Conservation (phyloP, 148 eudicot species). For the Fallopia convolvulus region DNA sequence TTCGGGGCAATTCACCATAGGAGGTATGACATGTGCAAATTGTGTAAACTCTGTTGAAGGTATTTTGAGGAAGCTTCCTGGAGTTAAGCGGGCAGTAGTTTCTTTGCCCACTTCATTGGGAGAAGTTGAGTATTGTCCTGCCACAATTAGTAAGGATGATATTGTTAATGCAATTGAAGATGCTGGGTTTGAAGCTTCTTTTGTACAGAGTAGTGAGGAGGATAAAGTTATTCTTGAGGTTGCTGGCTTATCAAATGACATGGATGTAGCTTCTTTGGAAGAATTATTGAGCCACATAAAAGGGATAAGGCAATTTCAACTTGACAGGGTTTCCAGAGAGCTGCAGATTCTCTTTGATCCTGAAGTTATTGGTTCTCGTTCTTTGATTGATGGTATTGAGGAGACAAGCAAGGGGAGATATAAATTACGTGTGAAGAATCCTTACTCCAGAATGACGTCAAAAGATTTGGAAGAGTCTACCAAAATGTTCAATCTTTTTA, state of each 20-base stretch:
- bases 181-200: constrained; percentile 95
- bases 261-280: constrained; percentile 57
- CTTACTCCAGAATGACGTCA: constrained; percentile 74
- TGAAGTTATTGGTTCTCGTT: constrained; percentile 67
- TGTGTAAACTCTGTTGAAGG: constrained; percentile 97
- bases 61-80: constrained; percentile 66
- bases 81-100: constrained; percentile 72
- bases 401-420: constrained; percentile 52
- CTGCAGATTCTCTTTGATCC: constrained; percentile 85
- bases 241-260: constrained; percentile 47
- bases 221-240: constrained; percentile 63
- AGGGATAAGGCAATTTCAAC: constrained; percentile 57
- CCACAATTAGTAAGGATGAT: constrained; percentile 57
- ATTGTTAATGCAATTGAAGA: constrained; percentile 85
- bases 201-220: constrained; percentile 89
- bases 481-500: constrained; percentile 74
- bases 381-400: constrained; percentile 71
- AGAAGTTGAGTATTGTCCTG: constrained; percentile 87
- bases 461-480: constrained; percentile 79
- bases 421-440: constrained; percentile 71
- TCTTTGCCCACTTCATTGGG: constrained; percentile 85
- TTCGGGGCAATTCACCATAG: constrained; percentile 84
- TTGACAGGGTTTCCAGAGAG: constrained; percentile 47
- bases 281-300: constrained; percentile 52
- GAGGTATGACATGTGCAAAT: constrained; percentile 98